Percentiles rank a stretch among this genome's conserved stretches.
Conservation (phyloP, 257 asterid genomes). For the Rubia yunnanensis region DNA sequence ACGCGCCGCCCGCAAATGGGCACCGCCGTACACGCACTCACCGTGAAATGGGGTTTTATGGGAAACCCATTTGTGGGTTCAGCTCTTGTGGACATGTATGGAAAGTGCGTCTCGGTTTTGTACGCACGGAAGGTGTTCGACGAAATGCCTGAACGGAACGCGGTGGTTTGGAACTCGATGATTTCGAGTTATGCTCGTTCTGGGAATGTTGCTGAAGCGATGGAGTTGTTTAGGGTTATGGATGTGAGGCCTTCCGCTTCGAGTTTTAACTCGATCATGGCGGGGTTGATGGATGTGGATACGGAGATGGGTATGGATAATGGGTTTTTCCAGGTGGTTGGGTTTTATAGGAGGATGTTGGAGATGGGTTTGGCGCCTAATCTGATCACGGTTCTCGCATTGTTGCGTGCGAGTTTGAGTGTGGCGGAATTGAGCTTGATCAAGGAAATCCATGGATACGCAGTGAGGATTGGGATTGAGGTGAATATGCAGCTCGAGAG, state of each 20-base stretch:
- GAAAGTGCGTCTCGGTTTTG: constrained; percentile 28
- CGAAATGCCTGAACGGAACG: constrained; percentile 31
- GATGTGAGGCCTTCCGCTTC: constrained; percentile 28
- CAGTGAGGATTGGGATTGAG: constrained; percentile 26
- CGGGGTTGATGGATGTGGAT: constrained; percentile 24
- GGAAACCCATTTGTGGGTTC: constrained; percentile 40
- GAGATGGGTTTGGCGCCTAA: constrained; percentile 25
- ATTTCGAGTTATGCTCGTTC: constrained; percentile 30
- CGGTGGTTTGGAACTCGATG: constrained; percentile 41
- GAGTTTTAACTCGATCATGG: constrained; percentile 32
- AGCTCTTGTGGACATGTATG: constrained; percentile 35
- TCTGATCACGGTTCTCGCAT: constrained; percentile 32
- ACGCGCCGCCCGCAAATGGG: constrained; percentile 22
- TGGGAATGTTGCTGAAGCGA: constrained; percentile 20
- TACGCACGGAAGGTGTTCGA: constrained; percentile 35
- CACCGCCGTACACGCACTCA: constrained; percentile 27
- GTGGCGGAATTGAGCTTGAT: constrained; percentile 26
- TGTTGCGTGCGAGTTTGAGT: constrained; percentile 31
- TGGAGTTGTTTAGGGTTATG: constrained; percentile 29
- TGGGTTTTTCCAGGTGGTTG: constrained; percentile 24
- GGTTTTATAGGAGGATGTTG: constrained; percentile 27
- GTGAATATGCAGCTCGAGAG: constrained; percentile 28
- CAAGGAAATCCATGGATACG: constrained; percentile 34
- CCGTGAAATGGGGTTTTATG: constrained; percentile 17
- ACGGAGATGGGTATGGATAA: constrained; percentile 18